phyloP scores from a whole-genome alignment of 768 basidiomycete species.

The Leccinellum albellum region DNA sequence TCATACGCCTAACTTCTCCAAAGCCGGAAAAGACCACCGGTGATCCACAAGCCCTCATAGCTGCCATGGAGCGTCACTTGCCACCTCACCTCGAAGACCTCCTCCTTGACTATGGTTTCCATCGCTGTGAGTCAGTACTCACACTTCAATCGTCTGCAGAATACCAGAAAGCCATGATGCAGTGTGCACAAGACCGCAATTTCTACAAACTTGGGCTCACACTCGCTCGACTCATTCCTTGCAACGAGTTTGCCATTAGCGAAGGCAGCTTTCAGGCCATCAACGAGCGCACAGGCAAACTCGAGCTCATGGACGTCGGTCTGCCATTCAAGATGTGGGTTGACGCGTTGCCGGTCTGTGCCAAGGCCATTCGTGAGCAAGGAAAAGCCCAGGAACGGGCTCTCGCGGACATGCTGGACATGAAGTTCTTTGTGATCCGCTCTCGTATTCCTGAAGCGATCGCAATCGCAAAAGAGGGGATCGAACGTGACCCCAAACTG shows the following conservation, averaged over 20 bases:
- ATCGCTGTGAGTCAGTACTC: slow-evolving; percentile 43
- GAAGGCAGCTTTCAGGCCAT: slow-evolving; percentile 49
- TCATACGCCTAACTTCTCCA: slow-evolving; percentile 46
- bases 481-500: slow-evolving; percentile 52
- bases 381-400: slow-evolving; percentile 42
- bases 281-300: slow-evolving; percentile 39
- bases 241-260: slow-evolving; percentile 54
- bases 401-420: slow-evolving; percentile 58
- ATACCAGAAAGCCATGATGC: slow-evolving; percentile 52
- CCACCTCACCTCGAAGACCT: slow-evolving; percentile 44
- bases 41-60: slow-evolving; percentile 48
- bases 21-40: slow-evolving; percentile 34
- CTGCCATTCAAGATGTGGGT: slow-evolving; percentile 56
- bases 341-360: slow-evolving; percentile 56
- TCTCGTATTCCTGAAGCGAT: slow-evolving; percentile 46
- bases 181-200: slow-evolving; percentile 42
- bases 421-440: slow-evolving; percentile 52
- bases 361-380: slow-evolving; percentile 46
- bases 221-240: slow-evolving; percentile 45
- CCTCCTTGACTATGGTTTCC: slow-evolving; percentile 45
- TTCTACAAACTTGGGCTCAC: slow-evolving; percentile 47
- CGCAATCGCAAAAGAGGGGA: slow-evolving; percentile 38
- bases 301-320: slow-evolving; percentile 41
- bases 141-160: slow-evolving; percentile 38
- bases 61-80: slow-evolving; percentile 41